These are phyloP conservation scores for Nigrograna mackinnonii DNA, from an alignment of 2,329 filamentous ascomycete species.

Conservation along the genomic window DNA sequence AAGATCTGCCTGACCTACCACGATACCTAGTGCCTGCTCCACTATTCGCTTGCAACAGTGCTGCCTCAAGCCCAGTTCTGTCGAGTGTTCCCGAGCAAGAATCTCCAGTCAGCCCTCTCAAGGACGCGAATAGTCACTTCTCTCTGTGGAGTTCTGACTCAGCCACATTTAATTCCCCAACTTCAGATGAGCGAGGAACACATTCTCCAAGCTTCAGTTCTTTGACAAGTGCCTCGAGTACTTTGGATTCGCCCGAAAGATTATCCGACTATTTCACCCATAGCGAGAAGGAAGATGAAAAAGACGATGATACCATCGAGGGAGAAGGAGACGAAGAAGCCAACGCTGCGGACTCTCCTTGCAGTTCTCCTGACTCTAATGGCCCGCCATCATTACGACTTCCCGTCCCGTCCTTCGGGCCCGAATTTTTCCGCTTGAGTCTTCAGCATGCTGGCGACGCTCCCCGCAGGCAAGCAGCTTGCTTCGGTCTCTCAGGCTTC, in stretches of 20 bases:
- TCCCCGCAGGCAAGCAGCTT: slow-evolving; percentile 31
- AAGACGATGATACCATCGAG: too few relatives aligned
- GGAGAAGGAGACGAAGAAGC: slow-evolving; percentile 12
- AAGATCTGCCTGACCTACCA: slow-evolving; percentile 33
- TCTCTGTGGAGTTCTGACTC: slow-evolving; percentile 37
- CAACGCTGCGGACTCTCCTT: neutral
- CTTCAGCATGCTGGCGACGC: slow-evolving; percentile 23
- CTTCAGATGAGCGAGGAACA: slow-evolving; percentile 27
- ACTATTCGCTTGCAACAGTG: slow-evolving; percentile 25
- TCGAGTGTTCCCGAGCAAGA: slow-evolving; percentile 7
- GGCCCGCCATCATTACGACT: slow-evolving; percentile 11
- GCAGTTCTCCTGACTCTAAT: slow-evolving; percentile 4
- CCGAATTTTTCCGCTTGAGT: slow-evolving; percentile 30
- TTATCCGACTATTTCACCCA: slow-evolving; percentile 24
- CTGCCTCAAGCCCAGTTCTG: slow-evolving; percentile 10
- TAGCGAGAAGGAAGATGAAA: slow-evolving; percentile 9
- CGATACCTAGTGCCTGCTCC: slow-evolving; percentile 32
- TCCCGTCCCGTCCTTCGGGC: slow-evolving; percentile 30
- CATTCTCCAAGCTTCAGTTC: slow-evolving; percentile 38
- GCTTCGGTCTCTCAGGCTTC: slow-evolving; percentile 34
- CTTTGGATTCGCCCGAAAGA: slow-evolving; percentile 21
- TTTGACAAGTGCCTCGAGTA: slow-evolving; percentile 33
- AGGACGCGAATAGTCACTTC: slow-evolving; percentile 34
- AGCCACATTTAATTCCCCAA: slow-evolving; percentile 22
- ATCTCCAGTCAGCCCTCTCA: slow-evolving; percentile 10